Evolutionary conservation across 108 stramenopile genomes (phyloP).

Genomic region (Stephanodiscus minutulus): DNA sequence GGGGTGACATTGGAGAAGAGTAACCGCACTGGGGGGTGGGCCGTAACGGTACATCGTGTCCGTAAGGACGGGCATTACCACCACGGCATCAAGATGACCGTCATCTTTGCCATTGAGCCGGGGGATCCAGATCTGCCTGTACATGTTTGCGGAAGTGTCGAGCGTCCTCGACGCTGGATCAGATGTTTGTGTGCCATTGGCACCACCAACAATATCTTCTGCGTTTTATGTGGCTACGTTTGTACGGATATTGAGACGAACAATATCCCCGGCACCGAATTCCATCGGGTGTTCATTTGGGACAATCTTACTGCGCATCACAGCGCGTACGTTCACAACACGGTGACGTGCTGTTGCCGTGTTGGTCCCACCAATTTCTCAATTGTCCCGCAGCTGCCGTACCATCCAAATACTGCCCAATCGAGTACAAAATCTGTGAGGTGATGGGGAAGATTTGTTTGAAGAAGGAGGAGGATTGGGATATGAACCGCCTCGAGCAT

Average conservation of each 20-base stretch:
- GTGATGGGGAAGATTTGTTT: not conserved
- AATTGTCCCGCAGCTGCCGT: conserved; percentile 18
- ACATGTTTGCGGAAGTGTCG: not conserved
- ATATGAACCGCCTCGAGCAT: conserved; percentile 3
- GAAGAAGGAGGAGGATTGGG: conserved; percentile 7
- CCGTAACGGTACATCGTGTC: not conserved
- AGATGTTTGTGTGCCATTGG: conserved; percentile 2
- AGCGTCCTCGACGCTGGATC: conserved; percentile 14
- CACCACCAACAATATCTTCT: conserved; percentile 13
- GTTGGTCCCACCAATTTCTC: conserved; percentile 10
- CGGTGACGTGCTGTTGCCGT: conserved; percentile 1
- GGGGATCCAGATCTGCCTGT: not conserved
- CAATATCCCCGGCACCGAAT: conserved; percentile 12
- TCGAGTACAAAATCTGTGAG: conserved; percentile 31
- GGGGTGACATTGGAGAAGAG: conserved; percentile 11
- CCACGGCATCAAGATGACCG: conserved; percentile 5
- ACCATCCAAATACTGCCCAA: conserved; percentile 26
- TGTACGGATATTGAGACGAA: conserved; percentile 20
- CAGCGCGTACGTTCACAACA: conserved; percentile 17
- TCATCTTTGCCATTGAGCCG: conserved; percentile 13
- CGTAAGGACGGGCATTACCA: conserved; percentile 20
- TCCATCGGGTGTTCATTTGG: conserved; percentile 16
- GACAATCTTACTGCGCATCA: conserved; percentile 26
- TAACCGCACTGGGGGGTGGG: conserved; percentile 9
- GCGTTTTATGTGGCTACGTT: conserved; percentile 18